These are phyloP conservation scores for Fallopia convolvulus DNA, from an alignment of 148 eudicot genomes.

Conservation along the genomic window DNA sequence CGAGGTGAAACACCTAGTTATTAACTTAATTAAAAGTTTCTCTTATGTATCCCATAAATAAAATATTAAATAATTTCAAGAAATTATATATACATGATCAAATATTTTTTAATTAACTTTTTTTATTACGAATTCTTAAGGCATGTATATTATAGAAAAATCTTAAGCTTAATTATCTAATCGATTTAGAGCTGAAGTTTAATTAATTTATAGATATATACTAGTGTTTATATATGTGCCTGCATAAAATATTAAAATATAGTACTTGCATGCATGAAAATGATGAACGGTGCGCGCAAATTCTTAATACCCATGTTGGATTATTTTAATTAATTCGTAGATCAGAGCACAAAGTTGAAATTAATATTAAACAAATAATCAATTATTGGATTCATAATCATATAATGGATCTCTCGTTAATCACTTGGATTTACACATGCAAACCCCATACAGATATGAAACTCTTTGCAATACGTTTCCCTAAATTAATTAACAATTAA, in stretches of 20 bases:
- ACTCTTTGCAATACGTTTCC: too few relatives aligned
- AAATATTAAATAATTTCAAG: too few relatives aligned
- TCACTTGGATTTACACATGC: neutral
- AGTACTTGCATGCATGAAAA: neutral
- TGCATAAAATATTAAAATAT: conserved; percentile 1
- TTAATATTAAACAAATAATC: neutral
- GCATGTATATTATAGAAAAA: too few relatives aligned
- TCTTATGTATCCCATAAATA: too few relatives aligned
- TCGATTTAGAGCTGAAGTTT: neutral
- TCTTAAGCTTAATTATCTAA: neutral
- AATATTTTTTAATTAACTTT: too few relatives aligned
- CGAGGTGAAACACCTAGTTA: neutral
- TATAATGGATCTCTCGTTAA: neutral
- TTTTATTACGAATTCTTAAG: too few relatives aligned
- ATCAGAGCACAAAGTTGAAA: neutral
- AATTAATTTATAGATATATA: too few relatives aligned
- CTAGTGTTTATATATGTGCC: neutral
- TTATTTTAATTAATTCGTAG: neutral
- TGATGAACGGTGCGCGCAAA: neutral
- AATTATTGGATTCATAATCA: conserved; percentile 1
- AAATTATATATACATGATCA: too few relatives aligned
- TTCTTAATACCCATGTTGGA: neutral
- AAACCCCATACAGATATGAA: neutral
- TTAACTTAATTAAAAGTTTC: too few relatives aligned
- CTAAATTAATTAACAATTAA: neutral